These are phyloP conservation scores for Leptographium galeiforme DNA, from an alignment of 2,329 filamentous ascomycete genomes.

Conservation along the genomic window DNA sequence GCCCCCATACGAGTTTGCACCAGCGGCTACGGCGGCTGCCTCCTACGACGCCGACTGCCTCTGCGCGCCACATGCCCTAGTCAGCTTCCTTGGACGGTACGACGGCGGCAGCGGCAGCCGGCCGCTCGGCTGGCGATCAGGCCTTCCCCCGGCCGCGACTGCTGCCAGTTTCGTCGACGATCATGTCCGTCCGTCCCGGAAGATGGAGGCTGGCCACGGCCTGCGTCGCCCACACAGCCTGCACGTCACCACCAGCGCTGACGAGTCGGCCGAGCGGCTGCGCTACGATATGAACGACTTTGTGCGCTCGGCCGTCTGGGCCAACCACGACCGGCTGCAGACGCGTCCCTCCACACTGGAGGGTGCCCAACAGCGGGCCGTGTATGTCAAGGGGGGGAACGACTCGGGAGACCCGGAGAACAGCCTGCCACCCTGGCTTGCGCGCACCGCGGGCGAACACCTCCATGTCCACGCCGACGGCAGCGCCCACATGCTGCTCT, in stretches of 20 bases:
- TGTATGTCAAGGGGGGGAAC: slow-evolving; percentile 13
- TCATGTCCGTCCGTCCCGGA: background rate
- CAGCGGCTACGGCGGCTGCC: no score
- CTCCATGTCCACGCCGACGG: slow-evolving; percentile 26
- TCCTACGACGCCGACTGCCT: background rate
- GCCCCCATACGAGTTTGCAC: no score
- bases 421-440: slow-evolving; percentile 5
- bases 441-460: slow-evolving; percentile 19
- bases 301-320: slow-evolving; percentile 10
- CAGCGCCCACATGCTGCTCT: slow-evolving; percentile 24
- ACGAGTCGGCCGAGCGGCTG: background rate
- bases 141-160: slow-evolving; percentile 1
- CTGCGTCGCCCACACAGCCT: background rate
- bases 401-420: background rate
- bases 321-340: slow-evolving; percentile 18
- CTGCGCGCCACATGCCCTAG: background rate
- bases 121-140: slow-evolving; percentile 5
- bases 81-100: slow-evolving; percentile 4
- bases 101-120: background rate
- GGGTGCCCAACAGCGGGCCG: slow-evolving; percentile 16
- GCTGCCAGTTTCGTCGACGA: background rate
- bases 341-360: slow-evolving; percentile 17
- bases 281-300: slow-evolving; percentile 9
- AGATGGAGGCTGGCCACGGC: background rate
- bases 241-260: background rate